A percentile compares a stretch with the other conserved stretches of the same genome.
Conservation (phyloP, 352 stramenopile species). For the Globisporangium mamillatum region DNA sequence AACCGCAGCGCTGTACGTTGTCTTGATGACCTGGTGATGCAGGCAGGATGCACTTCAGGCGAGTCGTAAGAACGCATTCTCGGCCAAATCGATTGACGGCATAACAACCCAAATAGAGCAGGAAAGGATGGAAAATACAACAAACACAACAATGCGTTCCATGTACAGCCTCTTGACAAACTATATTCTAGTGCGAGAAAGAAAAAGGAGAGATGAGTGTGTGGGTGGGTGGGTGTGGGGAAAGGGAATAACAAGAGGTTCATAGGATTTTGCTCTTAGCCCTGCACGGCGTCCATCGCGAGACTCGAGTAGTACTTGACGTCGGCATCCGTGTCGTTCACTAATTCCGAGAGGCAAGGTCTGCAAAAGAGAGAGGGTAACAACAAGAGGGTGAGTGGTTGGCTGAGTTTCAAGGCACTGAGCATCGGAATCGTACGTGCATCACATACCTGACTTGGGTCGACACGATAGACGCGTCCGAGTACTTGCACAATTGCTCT, state of each 20-base stretch:
- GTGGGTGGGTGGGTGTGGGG: background rate
- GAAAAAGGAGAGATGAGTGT: constrained; percentile 8
- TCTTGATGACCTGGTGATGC: background rate
- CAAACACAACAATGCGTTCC: background rate
- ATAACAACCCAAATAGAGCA: constrained; percentile 8
- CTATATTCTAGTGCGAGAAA: constrained; percentile 25
- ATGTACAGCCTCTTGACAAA: constrained; percentile 18
- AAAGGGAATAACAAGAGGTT: constrained; percentile 19
- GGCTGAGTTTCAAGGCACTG: background rate
- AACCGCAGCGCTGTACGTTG: background rate
- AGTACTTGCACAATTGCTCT: constrained; percentile 81
- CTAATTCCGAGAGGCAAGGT: constrained; percentile 71
- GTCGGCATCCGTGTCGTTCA: constrained; percentile 77
- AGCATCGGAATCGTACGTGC: background rate
- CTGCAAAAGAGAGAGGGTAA: constrained; percentile 21
- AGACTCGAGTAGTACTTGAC: constrained; percentile 88
- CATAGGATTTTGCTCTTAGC: constrained; percentile 27
- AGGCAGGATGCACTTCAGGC: background rate
- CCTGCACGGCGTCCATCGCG: constrained; percentile 71
- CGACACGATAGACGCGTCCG: constrained; percentile 59
- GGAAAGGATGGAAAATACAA: constrained; percentile 11
- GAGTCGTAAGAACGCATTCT: background rate
- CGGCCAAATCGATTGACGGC: background rate
- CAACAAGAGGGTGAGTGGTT: background rate
- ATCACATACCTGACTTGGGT: constrained; percentile 68